Evolutionary conservation across 192 early-diverging fungal genomes (phyloP).

Genomic region (Gryganskiella cystojenkinii): DNA sequence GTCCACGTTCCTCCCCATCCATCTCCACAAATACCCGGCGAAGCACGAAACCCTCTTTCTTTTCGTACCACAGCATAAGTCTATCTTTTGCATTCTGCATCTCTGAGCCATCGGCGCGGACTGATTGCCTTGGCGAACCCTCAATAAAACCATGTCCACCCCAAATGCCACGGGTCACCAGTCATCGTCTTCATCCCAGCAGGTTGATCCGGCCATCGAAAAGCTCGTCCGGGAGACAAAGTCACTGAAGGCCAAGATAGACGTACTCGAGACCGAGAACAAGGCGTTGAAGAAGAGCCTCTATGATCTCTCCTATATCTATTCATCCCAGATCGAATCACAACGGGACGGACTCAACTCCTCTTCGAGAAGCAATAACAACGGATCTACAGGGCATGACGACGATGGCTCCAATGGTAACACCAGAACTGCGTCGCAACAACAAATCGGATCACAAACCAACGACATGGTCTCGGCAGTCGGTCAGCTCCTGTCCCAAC

Average conservation of each 20-base stretch:
- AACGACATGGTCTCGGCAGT: constrained; percentile 31
- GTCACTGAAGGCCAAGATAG: constrained; percentile 79
- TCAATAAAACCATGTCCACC: constrained; percentile 31
- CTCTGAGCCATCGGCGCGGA: no score
- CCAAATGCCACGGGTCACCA: constrained; percentile 26
- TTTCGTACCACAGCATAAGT: no score
- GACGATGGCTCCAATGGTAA: constrained; percentile 9
- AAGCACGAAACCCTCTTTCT: no score
- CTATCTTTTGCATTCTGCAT: no score
- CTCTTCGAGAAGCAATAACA: constrained; percentile 14
- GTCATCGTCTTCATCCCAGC: constrained; percentile 40
- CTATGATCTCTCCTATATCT: constrained; percentile 81
- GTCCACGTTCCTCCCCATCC: no score
- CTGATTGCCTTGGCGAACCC: not conserved
- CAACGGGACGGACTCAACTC: constrained; percentile 24
- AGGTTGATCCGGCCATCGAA: constrained; percentile 58
- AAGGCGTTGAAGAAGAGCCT: constrained; percentile 83
- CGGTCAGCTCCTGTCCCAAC: constrained; percentile 21
- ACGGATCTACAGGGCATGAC: constrained; percentile 38
- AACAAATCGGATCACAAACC: no score
- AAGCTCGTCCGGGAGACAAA: constrained; percentile 75
- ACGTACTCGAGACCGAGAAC: constrained; percentile 79
- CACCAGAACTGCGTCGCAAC: not conserved
- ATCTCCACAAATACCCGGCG: not conserved
- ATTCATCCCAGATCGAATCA: constrained; percentile 57